These are phyloP conservation scores for Saccharomycopsis fibuligera DNA, from an alignment of 805 yeast genomes.

Conservation along the genomic window DNA sequence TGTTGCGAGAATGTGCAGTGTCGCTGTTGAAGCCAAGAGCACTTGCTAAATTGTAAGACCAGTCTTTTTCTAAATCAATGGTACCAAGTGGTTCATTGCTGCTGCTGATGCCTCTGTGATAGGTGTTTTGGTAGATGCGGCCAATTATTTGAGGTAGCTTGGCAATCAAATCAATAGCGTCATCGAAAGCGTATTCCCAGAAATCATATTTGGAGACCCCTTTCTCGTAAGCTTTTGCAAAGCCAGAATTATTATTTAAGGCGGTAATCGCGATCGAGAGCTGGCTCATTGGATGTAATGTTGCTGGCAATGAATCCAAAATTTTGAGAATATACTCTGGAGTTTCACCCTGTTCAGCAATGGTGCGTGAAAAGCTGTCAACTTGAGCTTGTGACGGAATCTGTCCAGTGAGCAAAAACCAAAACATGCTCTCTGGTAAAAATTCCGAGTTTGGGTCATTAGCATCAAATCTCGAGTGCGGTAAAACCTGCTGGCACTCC, in stretches of 20 bases:
- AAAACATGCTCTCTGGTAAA: conserved; percentile 70
- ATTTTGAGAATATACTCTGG: conserved; percentile 59
- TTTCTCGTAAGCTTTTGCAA: conserved; percentile 64
- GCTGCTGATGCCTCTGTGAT: conserved; percentile 18
- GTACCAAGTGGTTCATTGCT: conserved; percentile 41
- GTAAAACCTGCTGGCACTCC: conserved; percentile 61
- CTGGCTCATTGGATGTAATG: conserved; percentile 82
- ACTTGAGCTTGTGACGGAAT: conserved; percentile 58
- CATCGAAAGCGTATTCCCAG: conserved; percentile 75
- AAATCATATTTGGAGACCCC: conserved; percentile 65
- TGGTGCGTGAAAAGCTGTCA: conserved; percentile 47
- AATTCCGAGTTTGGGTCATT: conserved; percentile 50
- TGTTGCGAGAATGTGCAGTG: conserved; percentile 30
- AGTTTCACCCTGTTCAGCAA: conserved; percentile 58
- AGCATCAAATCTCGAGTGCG: conserved; percentile 38
- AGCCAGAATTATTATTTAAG: conserved; percentile 61
- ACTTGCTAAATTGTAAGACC: conserved; percentile 65
- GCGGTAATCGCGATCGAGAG: conserved; percentile 70
- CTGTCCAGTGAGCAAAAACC: conserved; percentile 73
- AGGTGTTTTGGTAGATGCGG: conserved; percentile 61
- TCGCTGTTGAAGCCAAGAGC: conserved; percentile 51
- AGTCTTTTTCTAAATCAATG: conserved; percentile 51
- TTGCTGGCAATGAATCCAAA: conserved; percentile 56
- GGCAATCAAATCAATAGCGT: conserved; percentile 61
- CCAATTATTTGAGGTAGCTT: conserved; percentile 72